Evolutionary conservation across 2,329 filamentous ascomycete genomes (phyloP).

Genomic region (Calonectria leucothoes): DNA sequence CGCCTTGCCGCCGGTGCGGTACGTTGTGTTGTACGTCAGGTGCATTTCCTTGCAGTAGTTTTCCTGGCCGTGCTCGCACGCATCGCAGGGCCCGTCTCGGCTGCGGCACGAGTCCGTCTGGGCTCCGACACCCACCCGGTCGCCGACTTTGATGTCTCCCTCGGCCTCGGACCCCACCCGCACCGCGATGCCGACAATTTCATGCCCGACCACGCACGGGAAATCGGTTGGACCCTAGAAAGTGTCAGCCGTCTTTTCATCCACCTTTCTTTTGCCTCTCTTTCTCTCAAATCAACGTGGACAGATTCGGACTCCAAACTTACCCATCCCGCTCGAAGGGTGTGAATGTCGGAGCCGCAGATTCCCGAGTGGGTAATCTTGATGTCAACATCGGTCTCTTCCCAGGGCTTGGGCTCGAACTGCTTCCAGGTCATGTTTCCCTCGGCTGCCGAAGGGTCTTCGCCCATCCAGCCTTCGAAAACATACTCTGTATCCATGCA

Average conservation of each 20-base stretch:
- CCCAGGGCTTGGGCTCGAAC: conserved; percentile 74
- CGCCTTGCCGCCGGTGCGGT: conserved; percentile 72
- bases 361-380: conserved; percentile 74
- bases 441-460: conserved; percentile 52
- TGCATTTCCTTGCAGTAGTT: conserved; percentile 74
- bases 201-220: conserved; percentile 71
- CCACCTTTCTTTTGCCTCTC: conserved; percentile 53
- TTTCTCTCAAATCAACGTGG: conserved; percentile 52
- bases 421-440: conserved; percentile 67
- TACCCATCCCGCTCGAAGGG: conserved; percentile 65
- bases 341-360: conserved; percentile 72
- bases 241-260: conserved; percentile 42
- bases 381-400: conserved; percentile 75
- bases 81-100: conserved; percentile 54
- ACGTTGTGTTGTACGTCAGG: conserved; percentile 69
- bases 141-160: conserved; percentile 66
- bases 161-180: conserved; percentile 62
- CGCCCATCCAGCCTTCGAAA: conserved; percentile 47
- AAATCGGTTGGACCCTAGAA: conserved; percentile 36
- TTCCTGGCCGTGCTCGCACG: conserved; percentile 73
- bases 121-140: conserved; percentile 77
- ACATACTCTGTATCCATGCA: conserved; percentile 9
- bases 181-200: conserved; percentile 70
- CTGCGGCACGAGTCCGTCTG: conserved; percentile 75
- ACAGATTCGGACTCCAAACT: conserved; percentile 21